Evolutionary conservation across 2,329 filamentous ascomycete species (phyloP).

Genomic region (Penicillium sp.): DNA sequence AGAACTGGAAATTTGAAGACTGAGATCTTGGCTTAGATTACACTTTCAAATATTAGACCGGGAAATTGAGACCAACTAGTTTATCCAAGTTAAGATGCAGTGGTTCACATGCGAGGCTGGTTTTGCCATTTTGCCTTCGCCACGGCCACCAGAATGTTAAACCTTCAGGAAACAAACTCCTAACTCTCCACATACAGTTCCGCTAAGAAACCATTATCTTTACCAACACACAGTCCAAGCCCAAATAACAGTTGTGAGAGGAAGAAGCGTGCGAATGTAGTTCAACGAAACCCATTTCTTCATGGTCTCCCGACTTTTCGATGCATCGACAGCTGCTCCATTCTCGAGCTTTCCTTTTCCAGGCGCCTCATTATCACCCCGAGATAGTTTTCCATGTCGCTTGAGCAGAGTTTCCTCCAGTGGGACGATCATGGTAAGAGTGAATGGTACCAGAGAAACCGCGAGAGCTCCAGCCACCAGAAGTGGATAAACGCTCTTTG

Average conservation of each 20-base stretch:
- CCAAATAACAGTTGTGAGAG: not conserved
- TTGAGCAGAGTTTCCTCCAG: not conserved
- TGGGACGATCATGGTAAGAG: not conserved
- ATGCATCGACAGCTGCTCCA: not conserved
- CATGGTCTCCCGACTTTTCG: conserved; percentile 1
- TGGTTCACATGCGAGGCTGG: too few relatives aligned
- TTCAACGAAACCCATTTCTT: conserved; percentile 1
- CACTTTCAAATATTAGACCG: too few relatives aligned
- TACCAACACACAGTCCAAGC: not conserved
- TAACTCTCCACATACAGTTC: too few relatives aligned
- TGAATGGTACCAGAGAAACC: conserved; percentile 3
- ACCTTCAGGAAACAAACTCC: too few relatives aligned
- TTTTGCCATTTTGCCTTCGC: too few relatives aligned
- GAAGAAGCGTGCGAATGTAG: not conserved
- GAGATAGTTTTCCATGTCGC: not conserved
- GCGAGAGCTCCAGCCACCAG: not conserved
- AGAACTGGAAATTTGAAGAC: too few relatives aligned
- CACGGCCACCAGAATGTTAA: too few relatives aligned
- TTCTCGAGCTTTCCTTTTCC: not conserved
- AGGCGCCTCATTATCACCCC: not conserved
- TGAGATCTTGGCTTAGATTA: too few relatives aligned
- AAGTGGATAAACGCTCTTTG: not conserved
- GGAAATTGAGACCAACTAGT: too few relatives aligned
- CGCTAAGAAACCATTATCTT: too few relatives aligned
- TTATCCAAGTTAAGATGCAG: too few relatives aligned